Evolutionary conservation across 306 rosid species (phyloP).

Genomic region (Medicago truncatula): MtrunA17r5.0-ANR NC_053046.1:27462001-27462500

Average conservation of each 20-base stretch:
- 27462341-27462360: conserved; percentile 93
- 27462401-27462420: conserved; percentile 72
- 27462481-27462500: conserved; percentile 98
- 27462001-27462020: no score
- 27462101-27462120: neutral
- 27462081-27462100: neutral
- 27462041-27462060: no score
- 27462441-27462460: conserved; percentile 59
- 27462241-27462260: neutral
- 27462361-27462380: conserved; percentile 80
- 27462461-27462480: conserved; percentile 97
- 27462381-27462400: conserved; percentile 52
- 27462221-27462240: no score
- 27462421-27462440: conserved; percentile 81
- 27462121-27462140: neutral
- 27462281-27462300: conserved; percentile 72
- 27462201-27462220: no score
- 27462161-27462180: no score
- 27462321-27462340: conserved; percentile 91
- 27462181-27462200: no score
- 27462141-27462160: neutral
- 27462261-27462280: neutral
- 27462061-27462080: neutral
- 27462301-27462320: conserved; percentile 65
- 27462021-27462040: no score